Base-by-base conservation (phyloP, 768 basidiomycete species). In the Xerocomus potaroensis region DNA sequence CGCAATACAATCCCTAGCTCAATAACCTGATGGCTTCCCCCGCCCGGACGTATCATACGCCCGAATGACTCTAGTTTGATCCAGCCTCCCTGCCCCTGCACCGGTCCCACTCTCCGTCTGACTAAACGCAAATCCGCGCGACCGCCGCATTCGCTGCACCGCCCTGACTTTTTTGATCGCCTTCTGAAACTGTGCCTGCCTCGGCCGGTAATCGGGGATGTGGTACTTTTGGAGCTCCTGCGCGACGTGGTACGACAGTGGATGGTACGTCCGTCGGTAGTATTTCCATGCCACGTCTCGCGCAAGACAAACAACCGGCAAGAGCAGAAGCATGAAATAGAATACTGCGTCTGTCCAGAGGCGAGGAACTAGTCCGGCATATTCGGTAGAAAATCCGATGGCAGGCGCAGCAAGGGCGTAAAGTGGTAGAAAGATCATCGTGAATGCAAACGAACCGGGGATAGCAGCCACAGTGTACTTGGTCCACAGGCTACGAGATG, bases 111-210 rank as follows among this genome's bases (percentile, higher is more conserved):
- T 87, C 68, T 97, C 94, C 3, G 93, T 96, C 68, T 97, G 94
- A 65, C 88, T 92, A 74, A 99, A 99, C 4, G 96, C 96, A 64
- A 98, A 99, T 3, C 96, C 96, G 39, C 96, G 83, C 52, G 91
- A 96, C 47, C 91, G 78, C 12, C 96, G 85, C 88, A 98, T 91
- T 27, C 96, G 83, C 63, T 99, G 96, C 2, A 93, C 90, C 0
- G 96, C 96, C n/a, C 96, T 83, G 11, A 99, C 96, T 66, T 99
- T 99, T 69, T 97, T 98, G 77, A 99, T 99, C 14, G 96, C 96
- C 65, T 97, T 96, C 68, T 97, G 93, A 71, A 96, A 96, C 86
- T 98, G 96, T 68, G 96, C 96, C 68, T 98, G 95, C 47, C 96
- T 77, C 3, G 96, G 96, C 33, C 96, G 77, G 64, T 98, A 99